These are phyloP conservation scores for Ascobolus immersus DNA, from an alignment of 495 filamentous ascomycete genomes.

Conservation along the genomic window DNA sequence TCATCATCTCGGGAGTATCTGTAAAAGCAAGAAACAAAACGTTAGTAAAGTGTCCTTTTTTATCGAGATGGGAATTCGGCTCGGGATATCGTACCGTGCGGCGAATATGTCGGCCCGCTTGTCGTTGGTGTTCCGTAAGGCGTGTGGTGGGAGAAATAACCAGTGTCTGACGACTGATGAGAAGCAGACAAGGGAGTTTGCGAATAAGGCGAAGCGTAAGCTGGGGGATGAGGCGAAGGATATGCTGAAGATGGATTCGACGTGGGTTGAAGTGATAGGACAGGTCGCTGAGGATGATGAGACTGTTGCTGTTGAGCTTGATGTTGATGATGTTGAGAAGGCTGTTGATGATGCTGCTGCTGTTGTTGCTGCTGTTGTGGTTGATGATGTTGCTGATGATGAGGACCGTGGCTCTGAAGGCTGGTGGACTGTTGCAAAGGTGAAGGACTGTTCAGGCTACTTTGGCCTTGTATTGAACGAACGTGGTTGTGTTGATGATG, in stretches of 20 bases:
- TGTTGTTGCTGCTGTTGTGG: constrained; percentile 18
- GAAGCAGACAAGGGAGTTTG: constrained; percentile 23
- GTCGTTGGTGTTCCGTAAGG: constrained; percentile 46
- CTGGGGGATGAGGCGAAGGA: constrained; percentile 14
- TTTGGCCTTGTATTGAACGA: no score
- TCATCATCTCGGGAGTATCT: constrained; percentile 19
- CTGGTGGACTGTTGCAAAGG: no score
- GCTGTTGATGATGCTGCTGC: constrained; percentile 26
- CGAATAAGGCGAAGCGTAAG: constrained; percentile 11
- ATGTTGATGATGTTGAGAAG: constrained; percentile 34
- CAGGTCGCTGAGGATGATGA: constrained; percentile 20
- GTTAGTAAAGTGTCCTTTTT: not conserved
- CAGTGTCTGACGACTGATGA: constrained; percentile 34
- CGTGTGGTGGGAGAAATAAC: constrained; percentile 49
- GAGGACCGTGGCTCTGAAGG: no score
- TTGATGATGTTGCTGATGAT: constrained; percentile 14
- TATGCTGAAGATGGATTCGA: constrained; percentile 13
- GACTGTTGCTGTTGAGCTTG: constrained; percentile 39
- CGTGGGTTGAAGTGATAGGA: no score
- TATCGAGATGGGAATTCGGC: constrained; percentile 1
- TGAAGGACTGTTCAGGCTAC: no score
- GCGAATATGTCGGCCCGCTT: constrained; percentile 42
- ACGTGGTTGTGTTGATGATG: no score
- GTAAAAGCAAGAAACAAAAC: constrained; percentile 4
- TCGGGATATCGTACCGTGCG: constrained; percentile 40